These are phyloP conservation scores for Ceratobasidium sp. DNA, from an alignment of 1,284 basidiomycete species.

Conservation along the genomic window DNA sequence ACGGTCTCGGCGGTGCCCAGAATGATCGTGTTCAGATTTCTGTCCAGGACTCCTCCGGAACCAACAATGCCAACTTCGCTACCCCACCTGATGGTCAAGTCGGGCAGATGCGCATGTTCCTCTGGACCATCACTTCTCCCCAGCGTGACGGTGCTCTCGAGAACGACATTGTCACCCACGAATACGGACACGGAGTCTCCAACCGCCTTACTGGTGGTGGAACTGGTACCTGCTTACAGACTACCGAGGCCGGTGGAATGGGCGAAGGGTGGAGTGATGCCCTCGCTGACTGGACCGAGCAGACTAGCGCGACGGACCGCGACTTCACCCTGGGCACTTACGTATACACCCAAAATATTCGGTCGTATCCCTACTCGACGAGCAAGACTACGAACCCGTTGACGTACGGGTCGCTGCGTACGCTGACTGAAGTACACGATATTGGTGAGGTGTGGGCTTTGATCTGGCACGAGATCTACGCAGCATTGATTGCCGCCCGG, in stretches of 20 bases:
- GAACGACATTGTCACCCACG: conserved; percentile 46
- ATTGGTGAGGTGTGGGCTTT: conserved; percentile 46
- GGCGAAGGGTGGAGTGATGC: conserved; percentile 47
- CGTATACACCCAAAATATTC: conserved; percentile 21
- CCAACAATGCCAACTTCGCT: conserved; percentile 48
- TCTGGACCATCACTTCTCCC: conserved; percentile 45
- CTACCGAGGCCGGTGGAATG: conserved; percentile 3
- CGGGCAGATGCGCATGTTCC: conserved; percentile 45
- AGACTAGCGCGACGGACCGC: conserved; percentile 20
- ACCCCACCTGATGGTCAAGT: conserved; percentile 42
- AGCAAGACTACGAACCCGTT: conserved; percentile 25
- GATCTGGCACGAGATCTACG: conserved; percentile 40
- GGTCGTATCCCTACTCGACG: conserved; percentile 42
- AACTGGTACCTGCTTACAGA: conserved; percentile 14
- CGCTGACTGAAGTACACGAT: conserved; percentile 15
- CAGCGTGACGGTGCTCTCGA: conserved; percentile 46
- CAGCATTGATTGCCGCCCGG: conserved; percentile 31
- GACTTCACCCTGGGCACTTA: conserved; percentile 39
- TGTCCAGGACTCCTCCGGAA: conserved; percentile 47
- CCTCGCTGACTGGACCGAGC: conserved; percentile 41
- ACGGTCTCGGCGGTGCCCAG: conserved; percentile 45
- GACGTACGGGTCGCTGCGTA: conserved; percentile 24
- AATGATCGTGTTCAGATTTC: conserved; percentile 47
- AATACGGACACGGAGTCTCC: conserved; percentile 44
- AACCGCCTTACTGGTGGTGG: conserved; percentile 45